These are phyloP conservation scores for Penicillium taxi DNA, from an alignment of 495 filamentous ascomycete species.

Conservation along the genomic window DNA sequence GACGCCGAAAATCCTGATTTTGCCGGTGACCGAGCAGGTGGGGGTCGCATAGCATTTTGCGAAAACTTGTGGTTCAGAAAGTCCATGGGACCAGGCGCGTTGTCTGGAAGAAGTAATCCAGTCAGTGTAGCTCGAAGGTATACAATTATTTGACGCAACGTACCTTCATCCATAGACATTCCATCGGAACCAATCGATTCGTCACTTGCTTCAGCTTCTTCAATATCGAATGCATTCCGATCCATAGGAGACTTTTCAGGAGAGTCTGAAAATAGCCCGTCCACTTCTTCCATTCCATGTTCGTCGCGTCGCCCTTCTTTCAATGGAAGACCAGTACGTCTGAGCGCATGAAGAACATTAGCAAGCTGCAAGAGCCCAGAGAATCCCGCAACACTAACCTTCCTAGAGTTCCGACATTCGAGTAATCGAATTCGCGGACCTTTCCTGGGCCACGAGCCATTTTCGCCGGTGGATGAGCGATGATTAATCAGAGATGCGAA, in stretches of 20 bases:
- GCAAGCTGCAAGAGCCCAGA: slow-evolving; percentile 3
- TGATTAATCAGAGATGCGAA: too few species aligned
- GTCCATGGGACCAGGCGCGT: slow-evolving; percentile 37
- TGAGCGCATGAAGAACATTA: slow-evolving; percentile 19
- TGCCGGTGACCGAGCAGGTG: slow-evolving; percentile 36
- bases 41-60: slow-evolving; percentile 25
- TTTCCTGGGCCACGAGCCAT: slow-evolving; percentile 44
- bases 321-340: slow-evolving; percentile 77
- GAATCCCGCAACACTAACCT: slow-evolving; percentile 36
- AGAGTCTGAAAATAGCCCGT: slow-evolving; percentile 82
- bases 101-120: slow-evolving; percentile 16
- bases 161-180: slow-evolving; percentile 45
- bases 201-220: slow-evolving; percentile 15
- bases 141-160: background rate
- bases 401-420: slow-evolving; percentile 56
- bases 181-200: slow-evolving; percentile 34
- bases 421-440: slow-evolving; percentile 53
- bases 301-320: slow-evolving; percentile 81
- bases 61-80: slow-evolving; percentile 29
- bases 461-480: slow-evolving; percentile 8
- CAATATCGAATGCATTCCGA: slow-evolving; percentile 26
- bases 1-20: slow-evolving; percentile 36
- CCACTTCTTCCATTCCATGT: slow-evolving; percentile 81
- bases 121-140: background rate
- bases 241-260: slow-evolving; percentile 55